These are phyloP conservation scores for Tillandsia leiboldiana DNA, from an alignment of 176 grass and related monocot genomes.

Conservation along the genomic window DNA sequence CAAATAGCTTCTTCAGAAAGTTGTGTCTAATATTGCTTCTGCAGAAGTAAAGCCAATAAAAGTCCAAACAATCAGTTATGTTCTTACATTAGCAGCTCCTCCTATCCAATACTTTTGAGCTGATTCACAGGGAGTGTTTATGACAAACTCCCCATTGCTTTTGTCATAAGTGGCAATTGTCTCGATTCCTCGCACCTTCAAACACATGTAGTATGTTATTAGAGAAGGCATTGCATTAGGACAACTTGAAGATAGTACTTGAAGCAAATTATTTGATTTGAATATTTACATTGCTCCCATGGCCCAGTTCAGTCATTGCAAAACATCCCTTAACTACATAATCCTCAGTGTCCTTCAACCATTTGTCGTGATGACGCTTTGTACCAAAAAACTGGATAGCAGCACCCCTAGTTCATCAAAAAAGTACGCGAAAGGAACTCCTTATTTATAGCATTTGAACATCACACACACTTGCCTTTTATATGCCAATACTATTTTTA, in stretches of 20 bases:
- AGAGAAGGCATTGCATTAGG: not conserved
- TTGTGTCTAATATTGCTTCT: not conserved
- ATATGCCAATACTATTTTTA: not conserved
- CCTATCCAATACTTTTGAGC: constrained; percentile 99
- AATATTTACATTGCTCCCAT: constrained; percentile 89
- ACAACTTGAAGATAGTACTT: not conserved
- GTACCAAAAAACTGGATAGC: constrained; percentile 91
- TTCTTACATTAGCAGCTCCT: constrained; percentile 88
- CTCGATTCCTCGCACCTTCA: constrained; percentile 86
- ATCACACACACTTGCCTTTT: not conserved
- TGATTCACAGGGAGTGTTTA: constrained; percentile 91
- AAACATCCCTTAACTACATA: constrained; percentile 88
- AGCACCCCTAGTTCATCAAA: constrained; percentile 47
- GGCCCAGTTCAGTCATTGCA: constrained; percentile 96
- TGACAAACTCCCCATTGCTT: constrained; percentile 66
- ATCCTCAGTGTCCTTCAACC: constrained; percentile 83
- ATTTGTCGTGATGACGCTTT: constrained; percentile 91
- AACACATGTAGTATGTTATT: constrained; percentile 11
- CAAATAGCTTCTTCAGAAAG: not conserved
- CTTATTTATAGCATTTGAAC: not conserved
- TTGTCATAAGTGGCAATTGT: constrained; percentile 84
- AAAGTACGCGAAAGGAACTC: constrained; percentile 1
- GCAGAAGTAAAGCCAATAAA: not conserved
- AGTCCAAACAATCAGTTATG: not conserved
- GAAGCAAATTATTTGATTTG: constrained; percentile 13